These are phyloP conservation scores for Melampsora larici-populina DNA, from an alignment of 1,284 basidiomycete species.

Conservation along the genomic window DNA sequence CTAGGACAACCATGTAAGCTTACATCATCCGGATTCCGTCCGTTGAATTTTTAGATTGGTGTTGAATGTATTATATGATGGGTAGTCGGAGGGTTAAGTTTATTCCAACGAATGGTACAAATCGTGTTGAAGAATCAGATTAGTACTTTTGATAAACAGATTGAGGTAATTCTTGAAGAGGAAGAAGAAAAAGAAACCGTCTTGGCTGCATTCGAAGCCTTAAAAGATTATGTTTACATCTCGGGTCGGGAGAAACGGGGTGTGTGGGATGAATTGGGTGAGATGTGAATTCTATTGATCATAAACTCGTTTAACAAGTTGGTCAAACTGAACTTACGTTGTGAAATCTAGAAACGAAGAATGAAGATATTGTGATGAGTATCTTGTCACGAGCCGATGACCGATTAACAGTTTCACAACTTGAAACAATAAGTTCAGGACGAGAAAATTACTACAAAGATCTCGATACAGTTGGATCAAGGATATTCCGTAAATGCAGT, in stretches of 20 bases:
- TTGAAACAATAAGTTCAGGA: neutral
- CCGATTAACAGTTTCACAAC: neutral
- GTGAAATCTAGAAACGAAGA: neutral
- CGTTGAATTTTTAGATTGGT: neutral
- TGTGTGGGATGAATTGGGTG: constrained; percentile 24
- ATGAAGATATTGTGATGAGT: neutral
- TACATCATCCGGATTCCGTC: constrained; percentile 7
- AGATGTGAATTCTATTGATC: neutral
- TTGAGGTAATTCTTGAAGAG: constrained; percentile 10
- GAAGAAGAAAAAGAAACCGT: neutral
- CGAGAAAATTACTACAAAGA: neutral
- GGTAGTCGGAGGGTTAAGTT: constrained; percentile 32
- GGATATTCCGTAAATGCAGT: no score
- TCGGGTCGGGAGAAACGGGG: constrained; percentile 19
- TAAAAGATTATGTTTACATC: constrained; percentile 35
- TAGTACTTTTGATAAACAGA: constrained; percentile 19
- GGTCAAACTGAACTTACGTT: no score
- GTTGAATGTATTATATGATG: neutral
- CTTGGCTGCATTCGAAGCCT: constrained; percentile 6
- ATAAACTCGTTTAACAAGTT: no score
- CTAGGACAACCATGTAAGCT: constrained; percentile 41
- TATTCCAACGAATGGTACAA: constrained; percentile 38
- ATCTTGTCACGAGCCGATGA: neutral
- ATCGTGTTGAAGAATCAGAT: constrained; percentile 35
- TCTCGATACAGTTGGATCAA: no score